These are phyloP conservation scores for Antrodiella citrinella DNA, from an alignment of 768 basidiomycete genomes.

Conservation along the genomic window DNA sequence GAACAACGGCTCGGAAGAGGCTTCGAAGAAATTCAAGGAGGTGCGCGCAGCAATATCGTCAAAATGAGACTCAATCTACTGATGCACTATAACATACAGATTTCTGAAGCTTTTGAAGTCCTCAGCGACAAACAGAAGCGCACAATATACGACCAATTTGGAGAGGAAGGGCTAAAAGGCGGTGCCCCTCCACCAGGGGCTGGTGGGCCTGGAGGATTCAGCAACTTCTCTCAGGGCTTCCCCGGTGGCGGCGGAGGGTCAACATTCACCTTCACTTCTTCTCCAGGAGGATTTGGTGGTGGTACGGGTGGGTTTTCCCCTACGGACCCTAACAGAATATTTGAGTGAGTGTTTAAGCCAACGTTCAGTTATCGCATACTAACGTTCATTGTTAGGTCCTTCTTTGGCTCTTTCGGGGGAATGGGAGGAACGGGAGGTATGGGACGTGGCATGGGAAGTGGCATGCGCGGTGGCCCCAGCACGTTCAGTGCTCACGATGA, in stretches of 20 bases:
- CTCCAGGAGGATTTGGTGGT: slow-evolving; percentile 18
- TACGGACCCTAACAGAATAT: slow-evolving; percentile 79
- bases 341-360: slow-evolving; percentile 53
- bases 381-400: slow-evolving; percentile 34
- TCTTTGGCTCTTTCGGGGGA: slow-evolving; percentile 32
- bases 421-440: slow-evolving; percentile 25
- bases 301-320: slow-evolving; percentile 57
- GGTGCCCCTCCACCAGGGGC: slow-evolving; percentile 47
- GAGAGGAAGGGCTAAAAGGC: slow-evolving; percentile 89
- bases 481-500: slow-evolving; percentile 29
- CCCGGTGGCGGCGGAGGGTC: slow-evolving; percentile 10
- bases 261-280: slow-evolving; percentile 19
- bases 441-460: slow-evolving; percentile 29
- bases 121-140: slow-evolving; percentile 84
- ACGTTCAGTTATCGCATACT: slow-evolving; percentile 1
- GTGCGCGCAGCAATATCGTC: slow-evolving; percentile 30
- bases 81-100: slow-evolving; percentile 30
- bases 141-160: slow-evolving; percentile 84
- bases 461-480: slow-evolving; percentile 16
- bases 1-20: slow-evolving; percentile 78
- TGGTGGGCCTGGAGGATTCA: slow-evolving; percentile 30
- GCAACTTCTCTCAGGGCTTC: slow-evolving; percentile 15
- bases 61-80: slow-evolving; percentile 4
- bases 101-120: slow-evolving; percentile 95
- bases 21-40: slow-evolving; percentile 88